A percentile compares a stretch with the other conserved stretches of the same genome.
Evolutionary conservation across 2,329 filamentous ascomycete genomes (phyloP).

Genomic region (Pyricularia grisea): DNA sequence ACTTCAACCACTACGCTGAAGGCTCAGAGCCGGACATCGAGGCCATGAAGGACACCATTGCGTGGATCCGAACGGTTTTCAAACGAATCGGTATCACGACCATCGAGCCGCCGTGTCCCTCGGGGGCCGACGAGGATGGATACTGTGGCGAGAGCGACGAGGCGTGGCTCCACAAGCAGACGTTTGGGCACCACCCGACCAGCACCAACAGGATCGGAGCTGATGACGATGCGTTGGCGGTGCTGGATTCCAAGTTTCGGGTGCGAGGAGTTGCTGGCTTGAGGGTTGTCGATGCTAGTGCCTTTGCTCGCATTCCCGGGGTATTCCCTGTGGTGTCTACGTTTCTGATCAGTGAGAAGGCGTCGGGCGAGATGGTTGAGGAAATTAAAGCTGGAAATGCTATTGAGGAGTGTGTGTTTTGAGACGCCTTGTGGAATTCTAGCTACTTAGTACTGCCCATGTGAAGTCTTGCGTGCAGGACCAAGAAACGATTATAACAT

Average conservation of each 20-base stretch:
- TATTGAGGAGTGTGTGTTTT: neutral
- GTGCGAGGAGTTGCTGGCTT: slow-evolving; percentile 39
- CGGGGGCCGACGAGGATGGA: slow-evolving; percentile 9
- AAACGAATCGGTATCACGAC: slow-evolving; percentile 13
- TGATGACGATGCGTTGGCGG: slow-evolving; percentile 37
- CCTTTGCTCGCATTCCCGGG: slow-evolving; percentile 37
- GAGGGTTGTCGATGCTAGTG: slow-evolving; percentile 45
- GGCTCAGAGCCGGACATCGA: slow-evolving; percentile 35
- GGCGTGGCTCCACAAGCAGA: slow-evolving; percentile 5
- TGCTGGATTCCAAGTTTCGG: slow-evolving; percentile 41
- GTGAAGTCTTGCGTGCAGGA: too few relatives aligned
- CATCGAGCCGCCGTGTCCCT: slow-evolving; percentile 16
- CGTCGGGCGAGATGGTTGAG: slow-evolving; percentile 37
- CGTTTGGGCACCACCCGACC: slow-evolving; percentile 39
- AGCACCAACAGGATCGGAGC: slow-evolving; percentile 41
- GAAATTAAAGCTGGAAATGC: slow-evolving; percentile 3
- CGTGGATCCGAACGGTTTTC: slow-evolving; percentile 18
- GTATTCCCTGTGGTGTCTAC: slow-evolving; percentile 34
- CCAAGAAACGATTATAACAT: too few relatives aligned
- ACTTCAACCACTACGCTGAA: slow-evolving; percentile 47
- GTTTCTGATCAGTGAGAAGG: slow-evolving; percentile 43
- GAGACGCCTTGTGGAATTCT: neutral
- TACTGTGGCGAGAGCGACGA: slow-evolving; percentile 6
- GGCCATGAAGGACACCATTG: slow-evolving; percentile 24
- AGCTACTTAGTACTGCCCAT: too few relatives aligned